Evolutionary conservation across 306 rosid genomes (phyloP).

Genomic region (Cucurbita pepo): DNA sequence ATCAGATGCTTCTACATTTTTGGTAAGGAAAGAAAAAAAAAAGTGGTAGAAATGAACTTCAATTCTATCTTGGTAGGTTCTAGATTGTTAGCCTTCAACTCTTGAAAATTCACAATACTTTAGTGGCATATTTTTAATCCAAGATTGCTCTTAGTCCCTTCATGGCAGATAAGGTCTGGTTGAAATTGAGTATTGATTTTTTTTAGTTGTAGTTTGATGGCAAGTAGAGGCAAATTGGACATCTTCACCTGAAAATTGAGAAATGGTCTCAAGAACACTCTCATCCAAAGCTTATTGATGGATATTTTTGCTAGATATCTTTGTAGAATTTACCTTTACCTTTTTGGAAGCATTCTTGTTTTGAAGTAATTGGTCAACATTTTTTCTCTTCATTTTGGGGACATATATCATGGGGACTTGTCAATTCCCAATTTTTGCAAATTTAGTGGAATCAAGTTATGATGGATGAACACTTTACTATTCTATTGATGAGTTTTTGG

Average conservation of each 20-base stretch:
- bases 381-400: no score
- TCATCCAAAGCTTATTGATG: background rate
- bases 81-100: background rate
- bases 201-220: background rate
- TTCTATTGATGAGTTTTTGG: no score
- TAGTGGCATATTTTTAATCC: no score
- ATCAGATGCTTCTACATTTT: background rate
- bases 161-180: background rate
- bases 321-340: no score
- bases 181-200: background rate
- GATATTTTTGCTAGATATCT: no score
- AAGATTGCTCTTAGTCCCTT: background rate
- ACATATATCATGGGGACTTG: no score
- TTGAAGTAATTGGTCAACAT: no score
- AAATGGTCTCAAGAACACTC: background rate
- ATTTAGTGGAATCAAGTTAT: no score
- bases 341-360: no score
- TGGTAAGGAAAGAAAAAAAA: background rate
- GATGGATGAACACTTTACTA: no score
- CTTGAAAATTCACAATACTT: background rate
- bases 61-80: background rate
- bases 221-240: background rate
- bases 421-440: no score
- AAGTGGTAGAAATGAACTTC: background rate
- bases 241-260: background rate